phyloP scores from a whole-genome alignment of 2,329 filamentous ascomycete species.

The Parastagonospora nodorum region DNA sequence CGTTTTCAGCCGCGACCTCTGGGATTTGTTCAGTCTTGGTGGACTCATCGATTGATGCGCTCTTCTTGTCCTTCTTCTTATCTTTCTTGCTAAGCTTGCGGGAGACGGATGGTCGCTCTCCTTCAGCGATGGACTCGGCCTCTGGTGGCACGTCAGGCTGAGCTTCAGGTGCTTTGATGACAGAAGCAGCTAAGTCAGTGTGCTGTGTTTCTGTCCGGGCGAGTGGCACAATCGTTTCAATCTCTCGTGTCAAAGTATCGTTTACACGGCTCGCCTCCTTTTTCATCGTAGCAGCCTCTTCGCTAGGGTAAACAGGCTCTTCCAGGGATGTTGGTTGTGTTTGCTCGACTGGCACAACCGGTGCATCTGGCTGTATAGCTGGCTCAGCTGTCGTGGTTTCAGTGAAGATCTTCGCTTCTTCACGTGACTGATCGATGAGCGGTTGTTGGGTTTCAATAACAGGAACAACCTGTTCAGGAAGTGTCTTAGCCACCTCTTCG shows the following conservation, averaged over 20 bases:
- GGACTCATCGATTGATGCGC: constrained; percentile 2
- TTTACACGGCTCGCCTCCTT: no score
- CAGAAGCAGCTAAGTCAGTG: neutral
- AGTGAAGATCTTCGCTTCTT: neutral
- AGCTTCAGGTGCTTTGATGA: neutral
- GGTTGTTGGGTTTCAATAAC: neutral
- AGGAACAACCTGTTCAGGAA: neutral
- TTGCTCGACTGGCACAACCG: constrained; percentile 4
- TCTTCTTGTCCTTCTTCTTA: constrained; percentile 37
- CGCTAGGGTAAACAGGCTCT: neutral
- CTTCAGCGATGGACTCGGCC: constrained; percentile 1
- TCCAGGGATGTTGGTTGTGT: neutral
- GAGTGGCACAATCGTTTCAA: neutral
- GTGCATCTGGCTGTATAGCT: neutral
- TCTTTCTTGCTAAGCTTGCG: constrained; percentile 37
- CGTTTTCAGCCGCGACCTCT: constrained; percentile 3
- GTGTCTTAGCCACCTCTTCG: constrained; percentile 12
- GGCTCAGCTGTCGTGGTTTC: neutral
- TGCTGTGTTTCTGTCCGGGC: constrained; percentile 15
- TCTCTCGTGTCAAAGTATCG: no score
- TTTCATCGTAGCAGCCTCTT: neutral
- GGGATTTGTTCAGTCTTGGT: neutral
- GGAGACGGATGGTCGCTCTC: constrained; percentile 3
- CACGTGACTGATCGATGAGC: constrained; percentile 1
- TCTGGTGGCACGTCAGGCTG: neutral